Percentiles rank a stretch among this genome's conserved stretches.
phyloP scores from a whole-genome alignment of 2,329 filamentous ascomycete species.

The Diaporthe citri region DNA sequence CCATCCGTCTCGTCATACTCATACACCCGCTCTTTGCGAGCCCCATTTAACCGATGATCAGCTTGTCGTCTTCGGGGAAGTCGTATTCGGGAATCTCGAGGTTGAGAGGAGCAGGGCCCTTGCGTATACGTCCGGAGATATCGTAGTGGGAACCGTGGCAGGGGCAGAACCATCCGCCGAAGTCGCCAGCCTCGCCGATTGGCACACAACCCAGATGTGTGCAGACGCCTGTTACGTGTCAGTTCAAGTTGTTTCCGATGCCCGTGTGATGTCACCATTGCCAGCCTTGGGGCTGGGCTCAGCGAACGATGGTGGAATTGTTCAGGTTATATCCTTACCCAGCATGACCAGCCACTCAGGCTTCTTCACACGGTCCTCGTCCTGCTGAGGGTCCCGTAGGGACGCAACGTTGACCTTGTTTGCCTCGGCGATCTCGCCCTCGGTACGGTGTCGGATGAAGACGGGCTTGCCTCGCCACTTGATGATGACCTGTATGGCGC shows the following conservation, averaged over 20 bases:
- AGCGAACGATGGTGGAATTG: neutral
- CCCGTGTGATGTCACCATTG: neutral
- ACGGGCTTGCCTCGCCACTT: constrained; percentile 99
- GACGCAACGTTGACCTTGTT: constrained; percentile 85
- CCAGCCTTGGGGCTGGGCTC: neutral
- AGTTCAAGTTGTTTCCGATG: neutral
- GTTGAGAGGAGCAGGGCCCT: constrained; percentile 96
- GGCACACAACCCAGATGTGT: constrained; percentile 99
- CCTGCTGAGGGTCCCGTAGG: constrained; percentile 91
- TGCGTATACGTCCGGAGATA: constrained; percentile 98
- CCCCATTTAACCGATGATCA: constrained; percentile 87
- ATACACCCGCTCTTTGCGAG: constrained; percentile 32
- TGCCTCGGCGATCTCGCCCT: constrained; percentile 93
- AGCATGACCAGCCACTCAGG: constrained; percentile 99
- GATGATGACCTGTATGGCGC: constrained; percentile 82
- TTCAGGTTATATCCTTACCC: constrained; percentile 66
- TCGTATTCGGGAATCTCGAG: constrained; percentile 94
- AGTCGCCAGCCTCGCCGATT: constrained; percentile 98
- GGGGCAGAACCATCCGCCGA: constrained; percentile 99
- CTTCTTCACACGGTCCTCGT: constrained; percentile 95
- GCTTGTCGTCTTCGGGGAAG: constrained; percentile 89
- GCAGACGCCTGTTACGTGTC: constrained; percentile 80
- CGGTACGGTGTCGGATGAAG: constrained; percentile 98
- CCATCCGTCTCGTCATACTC: constrained; percentile 29
- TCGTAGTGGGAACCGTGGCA: constrained; percentile 99